A percentile compares a stretch with the other conserved stretches of the same genome.
These are phyloP conservation scores for Agaricus bisporus DNA, from an alignment of 768 basidiomycete species.

Conservation along the genomic window DNA sequence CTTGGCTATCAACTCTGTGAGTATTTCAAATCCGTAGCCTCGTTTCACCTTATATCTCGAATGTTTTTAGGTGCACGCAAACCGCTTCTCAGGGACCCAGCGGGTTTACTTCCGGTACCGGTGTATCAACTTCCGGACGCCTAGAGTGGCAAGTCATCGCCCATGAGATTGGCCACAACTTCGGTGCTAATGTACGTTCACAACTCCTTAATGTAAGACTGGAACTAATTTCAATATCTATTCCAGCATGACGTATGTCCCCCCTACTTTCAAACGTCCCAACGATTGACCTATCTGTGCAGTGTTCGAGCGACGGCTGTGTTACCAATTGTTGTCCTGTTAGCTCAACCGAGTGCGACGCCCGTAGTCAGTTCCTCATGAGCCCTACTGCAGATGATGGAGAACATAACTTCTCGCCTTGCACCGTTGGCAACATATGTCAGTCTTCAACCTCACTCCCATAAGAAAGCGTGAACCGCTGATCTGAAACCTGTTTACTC, in stretches of 20 bases:
- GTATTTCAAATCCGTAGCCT: constrained; percentile 15
- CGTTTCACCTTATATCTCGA: neutral
- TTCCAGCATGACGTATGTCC: constrained; percentile 49
- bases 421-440: constrained; percentile 85
- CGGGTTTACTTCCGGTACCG: constrained; percentile 69
- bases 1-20: constrained; percentile 79
- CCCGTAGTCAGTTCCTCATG: constrained; percentile 74
- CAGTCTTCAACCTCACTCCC: constrained; percentile 19
- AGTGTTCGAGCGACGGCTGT: constrained; percentile 62
- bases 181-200: constrained; percentile 75
- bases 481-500: neutral
- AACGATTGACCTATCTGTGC: neutral
- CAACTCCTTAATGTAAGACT: neutral
- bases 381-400: constrained; percentile 61
- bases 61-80: constrained; percentile 45
- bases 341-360: constrained; percentile 50
- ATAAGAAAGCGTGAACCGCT: neutral
- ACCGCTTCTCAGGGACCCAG: constrained; percentile 34
- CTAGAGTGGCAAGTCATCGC: constrained; percentile 82
- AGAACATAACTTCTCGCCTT: constrained; percentile 70
- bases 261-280: constrained; percentile 5
- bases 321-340: constrained; percentile 71
- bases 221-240: constrained; percentile 4
- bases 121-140: constrained; percentile 69
- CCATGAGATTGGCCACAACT: constrained; percentile 84